Percentiles rank a stretch among this genome's conserved stretches.
Evolutionary conservation across 2,329 filamentous ascomycete species (phyloP).

Genomic region (Pestalotiopsis sp.): DNA sequence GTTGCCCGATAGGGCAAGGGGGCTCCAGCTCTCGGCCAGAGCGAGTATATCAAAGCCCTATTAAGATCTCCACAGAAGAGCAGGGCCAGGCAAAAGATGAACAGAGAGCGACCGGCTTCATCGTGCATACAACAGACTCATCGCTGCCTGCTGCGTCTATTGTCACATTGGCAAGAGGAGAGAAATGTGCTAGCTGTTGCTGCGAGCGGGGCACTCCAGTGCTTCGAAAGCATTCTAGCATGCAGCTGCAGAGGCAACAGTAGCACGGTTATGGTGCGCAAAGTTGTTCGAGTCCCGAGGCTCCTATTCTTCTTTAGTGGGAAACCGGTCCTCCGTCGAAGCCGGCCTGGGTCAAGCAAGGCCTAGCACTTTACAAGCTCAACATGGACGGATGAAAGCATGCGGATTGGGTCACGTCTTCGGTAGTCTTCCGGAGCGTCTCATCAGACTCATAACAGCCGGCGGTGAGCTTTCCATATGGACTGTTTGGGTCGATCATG

Average conservation of each 20-base stretch:
- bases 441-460: not conserved
- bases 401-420: not conserved
- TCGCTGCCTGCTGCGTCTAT: not conserved
- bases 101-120: not conserved
- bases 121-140: not conserved
- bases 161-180: not conserved
- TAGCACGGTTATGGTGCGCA: not conserved
- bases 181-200: no score
- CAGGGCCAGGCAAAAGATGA: not conserved
- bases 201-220: no score
- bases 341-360: not conserved
- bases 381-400: not conserved
- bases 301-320: not conserved
- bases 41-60: constrained; percentile 1
- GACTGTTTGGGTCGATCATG: not conserved
- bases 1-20: constrained; percentile 3
- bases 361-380: not conserved
- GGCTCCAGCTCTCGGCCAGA: not conserved
- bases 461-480: not conserved
- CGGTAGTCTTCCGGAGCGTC: not conserved
- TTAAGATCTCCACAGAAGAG: not conserved
- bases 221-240: no score
- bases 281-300: not conserved
- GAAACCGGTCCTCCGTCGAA: not conserved
- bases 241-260: no score